phyloP scores from a whole-genome alignment of 2,329 filamentous ascomycete genomes.

The Paecilomyces niveus region DNA sequence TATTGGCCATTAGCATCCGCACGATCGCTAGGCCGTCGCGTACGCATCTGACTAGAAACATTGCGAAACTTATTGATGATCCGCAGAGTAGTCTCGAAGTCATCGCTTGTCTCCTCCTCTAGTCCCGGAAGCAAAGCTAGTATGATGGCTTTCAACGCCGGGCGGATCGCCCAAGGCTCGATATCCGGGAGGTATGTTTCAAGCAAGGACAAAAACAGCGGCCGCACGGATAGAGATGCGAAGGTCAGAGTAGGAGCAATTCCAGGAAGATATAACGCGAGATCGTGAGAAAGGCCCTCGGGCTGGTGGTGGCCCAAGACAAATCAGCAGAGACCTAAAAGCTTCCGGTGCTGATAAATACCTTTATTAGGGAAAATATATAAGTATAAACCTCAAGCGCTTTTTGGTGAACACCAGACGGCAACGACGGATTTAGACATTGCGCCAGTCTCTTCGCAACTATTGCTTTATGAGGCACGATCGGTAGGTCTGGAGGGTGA shows the following conservation, averaged over 20 bases:
- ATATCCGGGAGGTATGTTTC: constrained; percentile 72
- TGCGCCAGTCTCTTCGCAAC: constrained; percentile 90
- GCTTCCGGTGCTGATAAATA: constrained; percentile 24
- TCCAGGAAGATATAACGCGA: constrained; percentile 83
- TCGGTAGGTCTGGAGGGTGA: constrained; percentile 62
- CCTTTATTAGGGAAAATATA: constrained; percentile 79
- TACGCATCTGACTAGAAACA: constrained; percentile 49
- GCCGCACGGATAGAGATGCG: constrained; percentile 83
- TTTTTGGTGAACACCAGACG: constrained; percentile 96
- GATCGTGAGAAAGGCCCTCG: constrained; percentile 71
- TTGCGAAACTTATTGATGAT: constrained; percentile 72
- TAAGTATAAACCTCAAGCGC: constrained; percentile 88
- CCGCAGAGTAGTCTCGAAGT: constrained; percentile 80
- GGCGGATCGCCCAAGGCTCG: constrained; percentile 64
- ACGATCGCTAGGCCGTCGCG: constrained; percentile 42
- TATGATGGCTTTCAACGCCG: constrained; percentile 84
- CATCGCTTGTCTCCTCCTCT: constrained; percentile 94
- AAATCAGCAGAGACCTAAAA: constrained; percentile 6
- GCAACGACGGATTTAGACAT: constrained; percentile 86
- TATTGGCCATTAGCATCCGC: constrained; percentile 64
- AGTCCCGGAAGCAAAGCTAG: constrained; percentile 83
- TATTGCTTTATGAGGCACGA: constrained; percentile 72
- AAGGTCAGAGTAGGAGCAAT: constrained; percentile 86
- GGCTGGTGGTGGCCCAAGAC: constrained; percentile 30
- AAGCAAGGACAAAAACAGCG: constrained; percentile 74